These are phyloP conservation scores for Pythium chondricola DNA, from an alignment of 352 stramenopile species.

Conservation along the genomic window DNA sequence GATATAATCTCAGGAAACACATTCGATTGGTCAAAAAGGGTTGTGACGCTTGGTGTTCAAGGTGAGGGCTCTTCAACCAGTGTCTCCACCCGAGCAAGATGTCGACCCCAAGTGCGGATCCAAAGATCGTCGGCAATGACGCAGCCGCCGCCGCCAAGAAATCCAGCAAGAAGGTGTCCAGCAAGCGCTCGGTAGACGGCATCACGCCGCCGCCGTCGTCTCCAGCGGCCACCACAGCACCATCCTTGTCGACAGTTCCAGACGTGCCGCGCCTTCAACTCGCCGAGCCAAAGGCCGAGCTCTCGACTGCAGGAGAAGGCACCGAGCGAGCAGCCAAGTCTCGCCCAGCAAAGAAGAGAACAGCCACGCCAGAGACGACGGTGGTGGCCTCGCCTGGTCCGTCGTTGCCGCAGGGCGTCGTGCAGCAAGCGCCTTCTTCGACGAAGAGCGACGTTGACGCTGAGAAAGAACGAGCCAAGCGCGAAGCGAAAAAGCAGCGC, in stretches of 20 bases:
- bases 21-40: too few species aligned
- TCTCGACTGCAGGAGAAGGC: slow-evolving; percentile 1
- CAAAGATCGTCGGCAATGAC: not conserved
- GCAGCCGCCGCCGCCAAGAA: slow-evolving; percentile 1
- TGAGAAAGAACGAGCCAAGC: slow-evolving; percentile 26
- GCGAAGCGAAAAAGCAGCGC: slow-evolving; percentile 49
- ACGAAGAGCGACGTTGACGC: slow-evolving; percentile 32
- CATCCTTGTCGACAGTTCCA: slow-evolving; percentile 15
- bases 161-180: slow-evolving; percentile 10
- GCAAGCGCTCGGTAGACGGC: slow-evolving; percentile 1
- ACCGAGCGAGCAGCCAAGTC: slow-evolving; percentile 13
- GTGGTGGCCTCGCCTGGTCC: not conserved
- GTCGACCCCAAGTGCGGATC: slow-evolving; percentile 3
- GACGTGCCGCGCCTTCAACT: slow-evolving; percentile 36
- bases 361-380: slow-evolving; percentile 14
- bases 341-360: slow-evolving; percentile 43
- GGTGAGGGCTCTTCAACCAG: too few species aligned
- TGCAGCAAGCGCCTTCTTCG: slow-evolving; percentile 2
- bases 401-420: not conserved
- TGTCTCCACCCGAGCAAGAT: too few species aligned
- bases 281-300: slow-evolving; percentile 35
- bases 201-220: not conserved
- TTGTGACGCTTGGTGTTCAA: too few species aligned
- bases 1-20: too few species aligned
- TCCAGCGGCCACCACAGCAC: slow-evolving; percentile 3